Evolutionary conservation across 2,329 filamentous ascomycete genomes (phyloP), one percentile per base, ranked within the genome.

Genomic region (Fusarium pseudocircinatum): DNA sequence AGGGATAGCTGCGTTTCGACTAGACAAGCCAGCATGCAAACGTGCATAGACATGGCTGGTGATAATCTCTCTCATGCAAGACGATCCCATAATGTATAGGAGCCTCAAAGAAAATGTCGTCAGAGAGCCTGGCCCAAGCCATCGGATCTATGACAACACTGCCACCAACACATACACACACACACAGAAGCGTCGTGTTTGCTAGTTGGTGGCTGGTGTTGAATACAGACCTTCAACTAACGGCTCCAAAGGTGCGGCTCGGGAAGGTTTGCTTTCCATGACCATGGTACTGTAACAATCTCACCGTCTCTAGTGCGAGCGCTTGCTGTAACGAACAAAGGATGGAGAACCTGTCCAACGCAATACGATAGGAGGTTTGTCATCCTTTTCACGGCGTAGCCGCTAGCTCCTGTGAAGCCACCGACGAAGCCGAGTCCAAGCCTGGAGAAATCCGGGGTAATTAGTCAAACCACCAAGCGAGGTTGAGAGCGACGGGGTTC

Each of bases 401-500:
- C 72, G 61, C 66, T 70, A 56, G 39, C 39, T 58, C 43, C 37
- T 61, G 43, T 56, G 15, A 60, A 52, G 61, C 61, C 68, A 73
- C 69, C 52, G 52, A 68, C 47, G 32, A 66, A 60, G 62, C 66
- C 57, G 65, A 58, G 60, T 47, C 62, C 53, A 54, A 54, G 42
- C 32, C 37, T 73, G 67, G 58, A 71, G 62, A 68, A 73, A 74
- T 63, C 67, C 67, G 70, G 70, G 70, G 70, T 57, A 73, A 58
- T 54, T 57, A 47, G 67, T 64, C 32, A 65, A 56, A n/a, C 24
- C 32, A 32, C 26, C 18, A 44, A 62, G 59, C 59, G 39, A 62
- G 60, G 40, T 58, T 39, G 26, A 44, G 16, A 62, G 32, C 34
- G 28, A 39, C 36, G 24, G 54, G 52, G 36, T 60, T 54, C 24